Base-by-base conservation (phyloP, 768 basidiomycete genomes). In the Auriscalpium microsporum region DNA sequence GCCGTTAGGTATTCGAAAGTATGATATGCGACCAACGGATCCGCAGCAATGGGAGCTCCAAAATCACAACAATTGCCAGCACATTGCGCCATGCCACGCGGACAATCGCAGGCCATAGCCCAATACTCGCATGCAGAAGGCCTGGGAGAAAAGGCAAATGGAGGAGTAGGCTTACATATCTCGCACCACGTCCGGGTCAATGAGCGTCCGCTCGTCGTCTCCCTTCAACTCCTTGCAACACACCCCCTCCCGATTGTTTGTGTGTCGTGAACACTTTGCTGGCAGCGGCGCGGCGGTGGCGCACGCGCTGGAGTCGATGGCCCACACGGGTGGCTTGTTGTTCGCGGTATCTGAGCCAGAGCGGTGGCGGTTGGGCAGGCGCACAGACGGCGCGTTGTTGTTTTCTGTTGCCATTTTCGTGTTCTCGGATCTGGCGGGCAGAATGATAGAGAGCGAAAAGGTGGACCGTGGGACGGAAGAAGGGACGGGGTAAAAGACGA, bases 161-260 rank as follows among this genome's bases (percentile, higher is more conserved):
- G 51, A 36, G 16, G 21, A 14, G 60, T 4, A 72, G 21, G 21
- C 87, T 67, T 65, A 92, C 90, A 91, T 81, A 60, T 94, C 92
- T 8, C 91, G 83, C 17, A 95, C 79, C 48, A 94, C 72, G 59
- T 94, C 92, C 0, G 94, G 93, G 66, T 95, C 82, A 38, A 95
- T 73, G 38, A 96, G 78, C 0, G 80, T 86, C 23, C 92, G 79
- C 56, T 92, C 84, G 48, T 92, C 89, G 11, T 84, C 80, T 50
- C 74, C 81, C 65, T 83, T 90, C 56, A 95, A 81, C 53, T 94
- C 90, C 64, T 90, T 87, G 74, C 93, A 96, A 72, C 94, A 95
- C 4, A 93, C 70, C 8, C 86, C 88, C 50, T 78, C 80, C 46
- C 72, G 56, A 10, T 72, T 72, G 35, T 78, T 75, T 35, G 72